These are phyloP conservation scores for Phascolomyces articulosus DNA, from an alignment of 371 early-diverging fungal genomes.

Conservation along the genomic window DNA sequence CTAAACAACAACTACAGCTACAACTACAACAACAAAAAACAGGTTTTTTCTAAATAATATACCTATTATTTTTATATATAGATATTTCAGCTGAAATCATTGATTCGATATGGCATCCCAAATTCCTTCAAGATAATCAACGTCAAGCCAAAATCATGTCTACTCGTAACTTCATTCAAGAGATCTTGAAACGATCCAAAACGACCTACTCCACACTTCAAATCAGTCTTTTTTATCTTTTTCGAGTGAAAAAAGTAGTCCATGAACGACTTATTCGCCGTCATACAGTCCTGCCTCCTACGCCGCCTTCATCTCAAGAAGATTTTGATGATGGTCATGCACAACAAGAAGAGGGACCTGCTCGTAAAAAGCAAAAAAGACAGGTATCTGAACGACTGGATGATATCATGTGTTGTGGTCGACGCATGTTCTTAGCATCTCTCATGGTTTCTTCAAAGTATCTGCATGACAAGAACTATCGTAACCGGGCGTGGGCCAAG, in stretches of 20 bases:
- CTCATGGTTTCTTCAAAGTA: conserved; percentile 75
- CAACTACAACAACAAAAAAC: too few relatives aligned
- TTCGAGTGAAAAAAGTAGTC: conserved; percentile 43
- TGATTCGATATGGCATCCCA: conserved; percentile 40
- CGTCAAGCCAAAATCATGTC: conserved; percentile 47
- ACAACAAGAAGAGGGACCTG: neutral
- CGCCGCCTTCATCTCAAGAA: conserved; percentile 8
- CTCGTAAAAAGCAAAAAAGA: neutral
- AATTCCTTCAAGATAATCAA: conserved; percentile 16
- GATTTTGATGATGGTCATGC: neutral
- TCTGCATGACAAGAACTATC: conserved; percentile 70
- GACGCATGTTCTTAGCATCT: conserved; percentile 74
- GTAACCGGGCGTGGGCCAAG: conserved; percentile 75
- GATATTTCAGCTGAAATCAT: conserved; percentile 39
- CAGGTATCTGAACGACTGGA: conserved; percentile 19
- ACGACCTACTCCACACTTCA: conserved; percentile 80
- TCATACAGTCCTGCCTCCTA: conserved; percentile 4
- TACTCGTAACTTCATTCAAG: conserved; percentile 61
- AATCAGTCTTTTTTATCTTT: conserved; percentile 67
- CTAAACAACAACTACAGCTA: too few relatives aligned
- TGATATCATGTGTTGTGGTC: conserved; percentile 60
- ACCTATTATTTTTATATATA: conserved; percentile 1
- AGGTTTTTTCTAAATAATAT: neutral
- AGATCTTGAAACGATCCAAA: conserved; percentile 72
- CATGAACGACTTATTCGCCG: conserved; percentile 29